Evolutionary conservation across 345 rosid genomes (phyloP).

Genomic region (Lepidium aucheri): DNA sequence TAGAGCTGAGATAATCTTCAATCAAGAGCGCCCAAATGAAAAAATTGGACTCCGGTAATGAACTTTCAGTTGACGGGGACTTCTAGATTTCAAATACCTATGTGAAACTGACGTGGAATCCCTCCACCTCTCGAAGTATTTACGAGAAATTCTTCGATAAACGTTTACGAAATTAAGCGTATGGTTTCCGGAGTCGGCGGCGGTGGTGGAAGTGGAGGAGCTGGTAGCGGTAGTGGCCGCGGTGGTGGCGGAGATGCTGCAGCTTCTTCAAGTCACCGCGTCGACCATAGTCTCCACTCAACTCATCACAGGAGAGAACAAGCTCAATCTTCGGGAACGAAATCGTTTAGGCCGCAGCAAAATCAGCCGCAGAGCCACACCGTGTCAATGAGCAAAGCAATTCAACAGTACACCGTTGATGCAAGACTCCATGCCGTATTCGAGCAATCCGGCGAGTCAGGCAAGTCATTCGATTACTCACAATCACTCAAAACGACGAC

Average conservation of each 20-base stretch:
- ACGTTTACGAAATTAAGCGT: not conserved
- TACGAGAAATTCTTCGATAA: not conserved
- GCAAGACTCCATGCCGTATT: conserved; percentile 88
- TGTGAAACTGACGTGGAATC: not conserved
- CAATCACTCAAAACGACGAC: conserved; percentile 53
- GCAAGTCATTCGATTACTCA: conserved; percentile 81
- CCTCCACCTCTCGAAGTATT: not conserved
- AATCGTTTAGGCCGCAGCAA: conserved; percentile 27
- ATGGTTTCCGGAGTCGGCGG: conserved; percentile 7
- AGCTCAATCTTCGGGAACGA: conserved; percentile 42
- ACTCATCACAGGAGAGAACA: not conserved
- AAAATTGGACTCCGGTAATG: not conserved
- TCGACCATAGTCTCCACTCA: not conserved
- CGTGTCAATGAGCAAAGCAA: conserved; percentile 62
- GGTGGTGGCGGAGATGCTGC: not conserved
- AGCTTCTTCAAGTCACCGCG: not conserved
- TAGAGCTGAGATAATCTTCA: not conserved
- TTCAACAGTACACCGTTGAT: conserved; percentile 89
- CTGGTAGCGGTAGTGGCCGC: not conserved
- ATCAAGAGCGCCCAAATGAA: not conserved
- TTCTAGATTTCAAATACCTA: conserved; percentile 7
- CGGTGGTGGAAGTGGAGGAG: not conserved
- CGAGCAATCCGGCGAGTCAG: conserved; percentile 79
- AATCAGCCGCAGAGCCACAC: conserved; percentile 3
- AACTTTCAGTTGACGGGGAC: conserved; percentile 3